These are phyloP conservation scores for Tetrahymena thermophila DNA, from an alignment of 73 alveolate genomes.

Conservation along the genomic window DNA sequence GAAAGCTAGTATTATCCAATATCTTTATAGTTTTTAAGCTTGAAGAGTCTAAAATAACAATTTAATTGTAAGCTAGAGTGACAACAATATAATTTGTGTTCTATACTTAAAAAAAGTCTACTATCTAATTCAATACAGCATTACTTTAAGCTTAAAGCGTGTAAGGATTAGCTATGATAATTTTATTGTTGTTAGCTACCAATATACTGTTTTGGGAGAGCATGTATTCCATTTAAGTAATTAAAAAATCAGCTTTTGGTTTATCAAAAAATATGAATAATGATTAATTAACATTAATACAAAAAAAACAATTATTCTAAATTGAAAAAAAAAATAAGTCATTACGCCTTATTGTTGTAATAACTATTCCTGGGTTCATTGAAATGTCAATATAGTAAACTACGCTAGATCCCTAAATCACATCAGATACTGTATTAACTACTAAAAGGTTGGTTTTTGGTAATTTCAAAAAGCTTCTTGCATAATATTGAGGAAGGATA, in stretches of 20 bases:
- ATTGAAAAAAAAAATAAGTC: not conserved
- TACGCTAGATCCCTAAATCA: not conserved
- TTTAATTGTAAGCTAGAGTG: not conserved
- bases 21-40: not conserved
- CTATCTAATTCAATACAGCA: not conserved
- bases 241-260: not conserved
- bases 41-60: not conserved
- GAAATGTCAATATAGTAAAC: not conserved
- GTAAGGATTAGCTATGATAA: not conserved
- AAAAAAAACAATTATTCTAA: no score
- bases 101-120: not conserved
- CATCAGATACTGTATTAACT: not conserved
- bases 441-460: not conserved
- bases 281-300: no score
- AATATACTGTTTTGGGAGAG: not conserved
- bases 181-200: not conserved
- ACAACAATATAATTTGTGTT: not conserved
- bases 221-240: not conserved
- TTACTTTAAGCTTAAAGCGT: not conserved
- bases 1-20: not conserved
- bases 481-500: not conserved
- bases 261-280: no score
- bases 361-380: not conserved
- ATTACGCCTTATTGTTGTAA: not conserved
- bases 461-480: not conserved